Conservation (phyloP, 345 rosid genomes). For the Psidium friedrichsthalianum region DNA sequence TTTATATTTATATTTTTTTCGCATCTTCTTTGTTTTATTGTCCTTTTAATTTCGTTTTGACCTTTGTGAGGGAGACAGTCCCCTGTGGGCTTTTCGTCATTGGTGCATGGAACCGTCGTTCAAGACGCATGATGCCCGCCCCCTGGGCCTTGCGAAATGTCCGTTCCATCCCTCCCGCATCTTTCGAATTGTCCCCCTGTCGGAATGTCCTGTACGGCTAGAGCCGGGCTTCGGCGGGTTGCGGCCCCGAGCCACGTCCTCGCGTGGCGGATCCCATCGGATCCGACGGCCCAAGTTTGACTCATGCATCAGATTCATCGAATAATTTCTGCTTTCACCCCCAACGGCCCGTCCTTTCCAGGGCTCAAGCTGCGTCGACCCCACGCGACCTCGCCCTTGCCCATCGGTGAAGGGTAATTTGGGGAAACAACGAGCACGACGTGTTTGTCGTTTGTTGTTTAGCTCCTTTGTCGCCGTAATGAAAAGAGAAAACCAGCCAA, state of each 20-base stretch:
- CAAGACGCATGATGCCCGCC: not conserved
- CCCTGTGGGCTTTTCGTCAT: not conserved
- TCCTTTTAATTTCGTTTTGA: not conserved
- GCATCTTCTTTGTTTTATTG: no score
- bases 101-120: constrained; percentile 1
- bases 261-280: not conserved
- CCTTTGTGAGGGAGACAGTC: not conserved
- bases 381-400: not conserved
- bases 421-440: not conserved
- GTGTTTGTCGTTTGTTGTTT: not conserved
- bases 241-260: not conserved
- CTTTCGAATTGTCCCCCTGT: not conserved
- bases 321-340: no score
- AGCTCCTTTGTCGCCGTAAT: not conserved
- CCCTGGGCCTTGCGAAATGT: not conserved
- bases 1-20: fast-evolving
- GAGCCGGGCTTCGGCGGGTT: not conserved
- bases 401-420: not conserved
- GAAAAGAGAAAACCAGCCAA: not conserved
- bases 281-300: not conserved
- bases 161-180: not conserved
- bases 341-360: not conserved
- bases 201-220: not conserved
- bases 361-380: not conserved
- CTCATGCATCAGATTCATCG: not conserved